phyloP scores from a whole-genome alignment of 495 filamentous ascomycete species.

The Aspergillus haitiensis region DNA sequence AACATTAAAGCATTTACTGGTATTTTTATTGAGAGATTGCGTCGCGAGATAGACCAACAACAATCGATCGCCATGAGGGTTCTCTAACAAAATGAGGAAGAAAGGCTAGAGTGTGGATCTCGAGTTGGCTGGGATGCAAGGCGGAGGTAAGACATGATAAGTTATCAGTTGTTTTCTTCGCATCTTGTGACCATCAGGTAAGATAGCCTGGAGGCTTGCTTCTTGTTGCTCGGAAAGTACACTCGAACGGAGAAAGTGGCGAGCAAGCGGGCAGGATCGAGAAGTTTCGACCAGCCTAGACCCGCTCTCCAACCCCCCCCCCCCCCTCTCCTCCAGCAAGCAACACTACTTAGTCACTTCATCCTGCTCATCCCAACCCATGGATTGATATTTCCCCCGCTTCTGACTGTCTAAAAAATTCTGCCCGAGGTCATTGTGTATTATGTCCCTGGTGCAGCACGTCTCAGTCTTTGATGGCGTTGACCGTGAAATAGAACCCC shows the following conservation, averaged over 20 bases:
- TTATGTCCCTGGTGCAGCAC: constrained; percentile 48
- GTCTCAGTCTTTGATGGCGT: constrained; percentile 43
- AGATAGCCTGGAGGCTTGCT: too few species aligned
- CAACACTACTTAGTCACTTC: constrained; percentile 1
- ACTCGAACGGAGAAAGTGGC: constrained; percentile 4
- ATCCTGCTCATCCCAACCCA: neutral
- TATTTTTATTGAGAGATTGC: too few species aligned
- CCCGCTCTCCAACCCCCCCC: neutral
- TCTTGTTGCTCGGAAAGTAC: too few species aligned
- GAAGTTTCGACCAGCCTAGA: constrained; percentile 13
- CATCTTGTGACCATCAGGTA: neutral
- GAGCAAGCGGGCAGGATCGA: neutral
- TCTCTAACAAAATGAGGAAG: neutral
- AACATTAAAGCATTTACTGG: too few species aligned
- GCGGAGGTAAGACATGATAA: neutral
- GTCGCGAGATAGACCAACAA: too few species aligned
- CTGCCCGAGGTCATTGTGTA: neutral
- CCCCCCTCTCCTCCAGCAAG: neutral
- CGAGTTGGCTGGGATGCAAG: neutral
- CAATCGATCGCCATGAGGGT: neutral
- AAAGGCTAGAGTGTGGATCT: neutral
- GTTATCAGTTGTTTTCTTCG: neutral
- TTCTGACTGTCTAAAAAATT: neutral
- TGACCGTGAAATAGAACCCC: constrained; percentile 34
- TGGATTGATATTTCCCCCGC: neutral